A percentile compares a stretch with the other conserved stretches of the same genome.
Conservation (phyloP, 2,329 filamentous ascomycete genomes). For the Thelonectria discophora region DNA sequence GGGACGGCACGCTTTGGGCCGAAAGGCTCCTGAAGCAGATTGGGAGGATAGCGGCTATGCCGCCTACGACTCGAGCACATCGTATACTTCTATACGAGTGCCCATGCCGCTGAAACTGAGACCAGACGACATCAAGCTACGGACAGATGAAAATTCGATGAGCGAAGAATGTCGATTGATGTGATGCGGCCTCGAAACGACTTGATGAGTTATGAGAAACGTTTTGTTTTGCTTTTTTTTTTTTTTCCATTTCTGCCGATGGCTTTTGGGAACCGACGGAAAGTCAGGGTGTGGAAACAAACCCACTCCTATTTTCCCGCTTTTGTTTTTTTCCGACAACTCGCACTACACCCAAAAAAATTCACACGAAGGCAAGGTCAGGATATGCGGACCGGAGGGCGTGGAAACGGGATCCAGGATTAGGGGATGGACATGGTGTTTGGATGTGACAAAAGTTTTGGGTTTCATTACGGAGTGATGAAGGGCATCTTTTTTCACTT, state of each 20-base stretch:
- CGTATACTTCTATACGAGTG: constrained; percentile 46
- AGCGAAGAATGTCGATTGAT: constrained; percentile 36
- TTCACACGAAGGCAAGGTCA: constrained; percentile 20
- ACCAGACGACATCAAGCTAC: constrained; percentile 35
- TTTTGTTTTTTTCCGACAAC: constrained; percentile 6
- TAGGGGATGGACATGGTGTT: constrained; percentile 20
- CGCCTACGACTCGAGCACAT: constrained; percentile 50
- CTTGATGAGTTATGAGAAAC: constrained; percentile 43
- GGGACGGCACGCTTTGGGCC: constrained; percentile 45
- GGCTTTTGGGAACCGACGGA: constrained; percentile 1
- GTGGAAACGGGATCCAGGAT: constrained; percentile 12
- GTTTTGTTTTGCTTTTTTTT: constrained; percentile 32
- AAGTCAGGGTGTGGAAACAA: constrained; percentile 4
- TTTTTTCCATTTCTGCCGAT: constrained; percentile 3
- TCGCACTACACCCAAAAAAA: constrained; percentile 13
- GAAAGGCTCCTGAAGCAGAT: constrained; percentile 32
- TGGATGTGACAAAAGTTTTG: constrained; percentile 38
- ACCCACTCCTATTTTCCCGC: background rate
- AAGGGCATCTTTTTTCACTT: constrained; percentile 21
- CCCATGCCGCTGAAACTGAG: constrained; percentile 37
- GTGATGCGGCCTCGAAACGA: constrained; percentile 38
- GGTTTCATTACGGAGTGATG: constrained; percentile 30
- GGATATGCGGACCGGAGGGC: constrained; percentile 24
- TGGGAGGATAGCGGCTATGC: constrained; percentile 48
- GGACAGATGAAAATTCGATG: constrained; percentile 35